Percentiles rank a stretch among this genome's conserved stretches.
phyloP scores from a whole-genome alignment of 106 monocot species.

The Dactylorhiza incarnata region DNA sequence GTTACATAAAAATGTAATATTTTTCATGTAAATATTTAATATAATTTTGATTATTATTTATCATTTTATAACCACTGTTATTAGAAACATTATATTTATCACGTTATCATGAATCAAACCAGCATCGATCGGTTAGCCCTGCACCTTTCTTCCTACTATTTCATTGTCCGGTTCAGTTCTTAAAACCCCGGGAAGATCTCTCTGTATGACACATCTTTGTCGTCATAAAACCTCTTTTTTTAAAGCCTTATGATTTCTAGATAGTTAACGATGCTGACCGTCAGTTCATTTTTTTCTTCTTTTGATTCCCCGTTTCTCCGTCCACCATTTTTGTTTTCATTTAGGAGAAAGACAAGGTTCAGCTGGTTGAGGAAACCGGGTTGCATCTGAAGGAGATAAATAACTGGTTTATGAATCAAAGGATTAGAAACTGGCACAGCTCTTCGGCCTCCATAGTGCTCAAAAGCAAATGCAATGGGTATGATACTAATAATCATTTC shows the following conservation, averaged over 20 bases:
- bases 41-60: too few relatives aligned
- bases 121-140: too few relatives aligned
- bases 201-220: too few relatives aligned
- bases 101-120: too few relatives aligned
- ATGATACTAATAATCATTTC: background rate
- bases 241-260: background rate
- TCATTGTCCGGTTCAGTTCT: too few relatives aligned
- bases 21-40: too few relatives aligned
- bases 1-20: too few relatives aligned
- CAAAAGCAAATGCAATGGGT: conserved; percentile 4
- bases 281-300: background rate
- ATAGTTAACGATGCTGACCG: background rate
- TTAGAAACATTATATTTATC: too few relatives aligned
- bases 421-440: background rate
- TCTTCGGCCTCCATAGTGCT: background rate
- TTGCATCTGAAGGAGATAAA: conserved; percentile 8
- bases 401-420: conserved; percentile 6
- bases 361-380: conserved; percentile 1
- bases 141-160: too few relatives aligned
- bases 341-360: conserved; percentile 9
- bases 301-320: background rate
- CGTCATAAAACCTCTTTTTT: background rate
- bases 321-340: background rate
- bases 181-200: too few relatives aligned
- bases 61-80: too few relatives aligned